Evolutionary conservation across 2,329 filamentous ascomycete genomes (phyloP).

Genomic region (Cladosporium sp.): DNA sequence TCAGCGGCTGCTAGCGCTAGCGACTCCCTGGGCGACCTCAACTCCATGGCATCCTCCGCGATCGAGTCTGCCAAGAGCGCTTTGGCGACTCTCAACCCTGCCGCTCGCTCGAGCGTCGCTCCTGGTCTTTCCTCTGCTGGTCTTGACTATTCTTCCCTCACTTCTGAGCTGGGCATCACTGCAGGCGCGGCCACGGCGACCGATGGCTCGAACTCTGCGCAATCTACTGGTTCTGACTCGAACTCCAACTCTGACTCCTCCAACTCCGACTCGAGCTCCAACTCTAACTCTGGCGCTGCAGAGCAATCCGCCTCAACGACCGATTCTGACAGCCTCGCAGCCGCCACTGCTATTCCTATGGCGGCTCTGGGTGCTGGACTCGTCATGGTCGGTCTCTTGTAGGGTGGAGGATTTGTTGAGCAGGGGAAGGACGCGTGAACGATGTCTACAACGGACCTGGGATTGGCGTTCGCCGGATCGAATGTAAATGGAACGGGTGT

Average conservation of each 20-base stretch:
- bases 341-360: conserved; percentile 2
- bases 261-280: not conserved
- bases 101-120: conserved; percentile 1
- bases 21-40: not conserved
- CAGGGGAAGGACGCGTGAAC: no score
- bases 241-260: not conserved
- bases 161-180: not conserved
- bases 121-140: not conserved
- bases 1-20: not conserved
- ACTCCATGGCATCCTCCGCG: not conserved
- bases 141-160: not conserved
- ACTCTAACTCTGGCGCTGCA: not conserved
- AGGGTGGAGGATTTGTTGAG: no score
- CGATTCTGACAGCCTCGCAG: conserved; percentile 5
- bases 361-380: conserved; percentile 2
- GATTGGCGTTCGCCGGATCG: no score
- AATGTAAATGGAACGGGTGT: no score
- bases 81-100: not conserved
- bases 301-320: not conserved
- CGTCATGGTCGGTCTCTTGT: not conserved
- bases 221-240: not conserved
- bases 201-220: not conserved
- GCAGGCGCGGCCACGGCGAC: not conserved
- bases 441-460: no score
- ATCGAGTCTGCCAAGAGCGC: not conserved